Evolutionary conservation across 768 basidiomycete genomes (phyloP), one percentile per base, ranked within the genome.

Genomic region (Baorangia bicolor): DNA sequence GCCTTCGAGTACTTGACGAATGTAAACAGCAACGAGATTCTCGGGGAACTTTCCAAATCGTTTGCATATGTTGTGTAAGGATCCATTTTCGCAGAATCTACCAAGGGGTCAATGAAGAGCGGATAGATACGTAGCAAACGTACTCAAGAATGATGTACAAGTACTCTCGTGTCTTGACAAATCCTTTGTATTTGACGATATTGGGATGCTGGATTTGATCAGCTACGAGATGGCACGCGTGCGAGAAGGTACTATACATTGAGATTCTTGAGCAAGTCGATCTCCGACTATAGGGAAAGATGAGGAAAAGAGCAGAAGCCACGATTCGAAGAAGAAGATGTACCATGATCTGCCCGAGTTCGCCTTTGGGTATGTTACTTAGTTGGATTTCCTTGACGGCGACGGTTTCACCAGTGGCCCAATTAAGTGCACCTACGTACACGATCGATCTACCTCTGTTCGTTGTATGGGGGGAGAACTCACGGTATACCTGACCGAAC

Each of bases 31-130:
- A 27, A 98, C 96, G 20, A 99, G 85, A 62, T 85, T 90, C 71
- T 99, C 97, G 1, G 97, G 97, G 69, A 99, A 98, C 77, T 98
- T 98, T 61, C 97, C 97, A 67, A 98, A 99, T 45, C 91, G 87
- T 73, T 98, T 98, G 73, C 88, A 88, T 65, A 98, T 97, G 56
- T 88, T 91, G 69, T 96, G 92, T 9, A 99, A 77, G 6, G 94
- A 97, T 18, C 97, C 97, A 67, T 99, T 99, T 79, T 99, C 97
- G 76, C 97, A 98, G 69, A 95, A 96, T 65, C 91, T 71, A 55
- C 16, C 18, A n/a, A 41, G 21, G 6, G 16, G 4, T 71, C 46
- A 62, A 56, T 41, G 30, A 16, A 25, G 57, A 35, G 45, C 16
- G 47, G 34, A 46, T 34, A 28, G 21, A 53, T 27, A 42, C 5